phyloP scores from a whole-genome alignment of 2,329 filamentous ascomycete genomes.

The Nigrospora sphaerica region DNA sequence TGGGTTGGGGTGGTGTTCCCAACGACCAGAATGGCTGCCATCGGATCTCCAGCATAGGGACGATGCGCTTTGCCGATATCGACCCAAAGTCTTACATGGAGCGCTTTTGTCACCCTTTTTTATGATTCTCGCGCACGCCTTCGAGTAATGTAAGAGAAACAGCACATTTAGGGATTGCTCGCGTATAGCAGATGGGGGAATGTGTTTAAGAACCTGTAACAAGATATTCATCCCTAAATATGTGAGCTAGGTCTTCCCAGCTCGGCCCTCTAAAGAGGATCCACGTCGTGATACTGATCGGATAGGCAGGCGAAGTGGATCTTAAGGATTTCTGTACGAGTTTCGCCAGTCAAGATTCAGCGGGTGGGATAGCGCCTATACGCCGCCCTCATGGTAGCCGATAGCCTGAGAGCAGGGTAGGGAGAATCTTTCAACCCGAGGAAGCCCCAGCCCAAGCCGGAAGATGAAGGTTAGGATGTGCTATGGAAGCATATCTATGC shows the following conservation, averaged over 20 bases:
- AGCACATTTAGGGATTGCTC: background rate
- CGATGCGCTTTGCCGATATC: background rate
- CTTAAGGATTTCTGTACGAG: too few relatives aligned
- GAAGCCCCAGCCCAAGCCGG: background rate
- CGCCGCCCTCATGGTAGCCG: too few relatives aligned
- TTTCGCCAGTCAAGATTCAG: too few relatives aligned
- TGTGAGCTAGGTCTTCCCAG: too few relatives aligned
- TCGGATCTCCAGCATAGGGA: background rate
- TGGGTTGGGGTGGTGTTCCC: background rate
- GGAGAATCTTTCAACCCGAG: background rate
- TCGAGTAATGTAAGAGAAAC: background rate
- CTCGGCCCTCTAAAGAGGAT: too few relatives aligned
- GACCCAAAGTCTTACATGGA: background rate
- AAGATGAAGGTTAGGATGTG: background rate
- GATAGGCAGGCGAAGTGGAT: too few relatives aligned
- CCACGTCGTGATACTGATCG: too few relatives aligned
- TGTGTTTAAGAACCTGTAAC: background rate
- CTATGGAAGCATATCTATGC: background rate
- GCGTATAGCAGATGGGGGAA: background rate
- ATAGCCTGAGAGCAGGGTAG: background rate
- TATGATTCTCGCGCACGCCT: background rate
- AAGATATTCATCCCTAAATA: too few relatives aligned
- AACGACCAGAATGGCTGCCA: too few relatives aligned
- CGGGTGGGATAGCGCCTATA: too few relatives aligned
- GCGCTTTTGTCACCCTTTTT: background rate